Conservation (phyloP, 2,329 filamentous ascomycete species). For the Trichoderma sp. region DNA sequence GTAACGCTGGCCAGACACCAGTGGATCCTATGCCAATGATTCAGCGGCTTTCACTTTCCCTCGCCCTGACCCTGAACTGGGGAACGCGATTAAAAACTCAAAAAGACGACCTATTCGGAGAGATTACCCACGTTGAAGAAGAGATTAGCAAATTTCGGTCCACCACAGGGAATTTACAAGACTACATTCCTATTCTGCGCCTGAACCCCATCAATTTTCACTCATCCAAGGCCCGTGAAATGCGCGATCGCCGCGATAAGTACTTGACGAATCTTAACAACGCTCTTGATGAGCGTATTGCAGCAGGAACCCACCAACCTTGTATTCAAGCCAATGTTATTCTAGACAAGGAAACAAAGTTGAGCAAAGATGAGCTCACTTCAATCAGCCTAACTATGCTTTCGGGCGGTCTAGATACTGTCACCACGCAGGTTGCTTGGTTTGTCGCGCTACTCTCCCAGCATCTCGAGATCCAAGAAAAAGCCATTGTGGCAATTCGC, state of each 20-base stretch:
- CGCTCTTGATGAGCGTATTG: background rate
- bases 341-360: slow-evolving; percentile 58
- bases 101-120: slow-evolving; percentile 58
- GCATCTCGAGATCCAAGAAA: background rate
- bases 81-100: slow-evolving; percentile 57
- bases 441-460: slow-evolving; percentile 52
- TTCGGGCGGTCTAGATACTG: slow-evolving; percentile 63
- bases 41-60: slow-evolving; percentile 59
- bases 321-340: background rate
- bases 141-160: slow-evolving; percentile 43
- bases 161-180: background rate
- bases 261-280: background rate
- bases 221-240: background rate
- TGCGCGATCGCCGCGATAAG: background rate
- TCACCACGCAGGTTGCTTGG: slow-evolving; percentile 65
- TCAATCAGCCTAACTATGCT: slow-evolving; percentile 68
- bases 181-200: background rate
- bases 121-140: slow-evolving; percentile 62
- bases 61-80: slow-evolving; percentile 65
- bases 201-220: background rate
- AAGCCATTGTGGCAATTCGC: background rate
- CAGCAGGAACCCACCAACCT: background rate
- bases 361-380: slow-evolving; percentile 61
- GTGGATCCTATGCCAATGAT: slow-evolving; percentile 68
- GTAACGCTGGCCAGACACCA: slow-evolving; percentile 49